A percentile compares a stretch with the other conserved stretches of the same genome.
Evolutionary conservation across 208 protist species (phyloP).

Genomic region (Trypanosomatidae sp.): DNA sequence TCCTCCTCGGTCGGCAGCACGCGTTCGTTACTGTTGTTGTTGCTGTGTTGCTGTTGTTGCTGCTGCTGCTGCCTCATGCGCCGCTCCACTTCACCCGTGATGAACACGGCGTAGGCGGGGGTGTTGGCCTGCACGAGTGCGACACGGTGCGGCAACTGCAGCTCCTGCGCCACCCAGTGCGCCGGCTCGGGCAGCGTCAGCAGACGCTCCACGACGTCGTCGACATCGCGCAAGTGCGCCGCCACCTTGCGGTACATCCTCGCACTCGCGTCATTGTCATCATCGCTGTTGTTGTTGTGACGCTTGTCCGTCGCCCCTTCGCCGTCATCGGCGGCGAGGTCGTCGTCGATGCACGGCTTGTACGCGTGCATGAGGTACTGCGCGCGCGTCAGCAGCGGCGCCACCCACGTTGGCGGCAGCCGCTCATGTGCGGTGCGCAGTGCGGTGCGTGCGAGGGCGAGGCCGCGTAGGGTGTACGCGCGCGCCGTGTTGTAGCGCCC

Average conservation of each 20-base stretch:
- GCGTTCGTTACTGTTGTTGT: too few species aligned
- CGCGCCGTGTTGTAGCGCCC: slow-evolving; percentile 59
- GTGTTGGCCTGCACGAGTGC: slow-evolving; percentile 73
- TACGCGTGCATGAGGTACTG: slow-evolving; percentile 75
- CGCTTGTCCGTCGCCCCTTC: background rate
- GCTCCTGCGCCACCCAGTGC: slow-evolving; percentile 77
- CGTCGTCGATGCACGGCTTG: slow-evolving; percentile 31
- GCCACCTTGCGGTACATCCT: slow-evolving; percentile 10
- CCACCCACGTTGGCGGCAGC: slow-evolving; percentile 70
- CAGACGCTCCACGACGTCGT: slow-evolving; percentile 56
- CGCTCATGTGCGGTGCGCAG: slow-evolving; percentile 67
- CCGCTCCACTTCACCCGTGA: too few species aligned
- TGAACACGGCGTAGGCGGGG: slow-evolving; percentile 55
- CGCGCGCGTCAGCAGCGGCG: slow-evolving; percentile 66
- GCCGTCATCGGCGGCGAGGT: too few species aligned
- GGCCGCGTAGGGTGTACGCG: slow-evolving; percentile 58
- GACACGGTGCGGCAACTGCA: slow-evolving; percentile 57
- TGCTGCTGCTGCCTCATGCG: slow-evolving; percentile 26
- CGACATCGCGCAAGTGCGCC: slow-evolving; percentile 49
- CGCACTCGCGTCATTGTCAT: background rate
- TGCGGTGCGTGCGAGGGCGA: slow-evolving; percentile 74
- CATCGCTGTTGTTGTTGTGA: background rate
- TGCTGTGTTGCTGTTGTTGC: slow-evolving; percentile 20
- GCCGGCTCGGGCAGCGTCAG: slow-evolving; percentile 50
- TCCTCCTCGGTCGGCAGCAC: too few species aligned